Evolutionary conservation across 2,329 filamentous ascomycete genomes (phyloP).

Genomic region (Colletotrichum neosansevieriae): DNA sequence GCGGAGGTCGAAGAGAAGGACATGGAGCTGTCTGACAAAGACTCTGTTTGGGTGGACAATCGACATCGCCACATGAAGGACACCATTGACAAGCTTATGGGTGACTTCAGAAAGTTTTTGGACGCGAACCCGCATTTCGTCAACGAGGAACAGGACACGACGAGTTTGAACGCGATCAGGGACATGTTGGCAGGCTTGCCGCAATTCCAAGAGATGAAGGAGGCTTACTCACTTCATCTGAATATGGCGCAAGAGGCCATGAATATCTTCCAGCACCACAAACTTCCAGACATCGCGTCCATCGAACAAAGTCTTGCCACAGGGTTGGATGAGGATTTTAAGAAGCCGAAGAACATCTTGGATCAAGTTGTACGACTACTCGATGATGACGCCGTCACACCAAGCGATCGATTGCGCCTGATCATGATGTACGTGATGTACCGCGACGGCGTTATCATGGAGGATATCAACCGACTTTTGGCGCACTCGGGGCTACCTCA

Average conservation of each 20-base stretch:
- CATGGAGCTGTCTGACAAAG: conserved; percentile 89
- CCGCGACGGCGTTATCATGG: conserved; percentile 83
- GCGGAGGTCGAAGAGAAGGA: conserved; percentile 83
- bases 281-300: conserved; percentile 86
- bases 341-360: conserved; percentile 89
- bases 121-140: conserved; percentile 93
- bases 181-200: conserved; percentile 97
- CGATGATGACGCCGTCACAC: conserved; percentile 81
- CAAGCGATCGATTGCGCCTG: conserved; percentile 83
- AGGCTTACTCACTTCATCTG: conserved; percentile 92
- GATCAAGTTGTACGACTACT: conserved; percentile 89
- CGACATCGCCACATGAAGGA: conserved; percentile 98
- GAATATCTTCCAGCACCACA: conserved; percentile 88
- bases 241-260: conserved; percentile 98
- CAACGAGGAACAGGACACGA: conserved; percentile 75
- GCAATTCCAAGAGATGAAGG: conserved; percentile 95
- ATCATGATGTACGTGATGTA: conserved; percentile 89
- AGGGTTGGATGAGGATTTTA: conserved; percentile 90
- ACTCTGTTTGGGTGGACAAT: conserved; percentile 95
- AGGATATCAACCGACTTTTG: conserved; percentile 87
- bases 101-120: conserved; percentile 92
- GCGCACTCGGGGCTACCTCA: conserved; percentile 84
- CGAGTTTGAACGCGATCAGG: conserved; percentile 89
- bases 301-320: conserved; percentile 93
- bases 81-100: conserved; percentile 91